A percentile compares a stretch with the other conserved stretches of the same genome.
phyloP scores from a whole-genome alignment of 1,284 basidiomycete species.

The Boletellus dicymbophilus region DNA sequence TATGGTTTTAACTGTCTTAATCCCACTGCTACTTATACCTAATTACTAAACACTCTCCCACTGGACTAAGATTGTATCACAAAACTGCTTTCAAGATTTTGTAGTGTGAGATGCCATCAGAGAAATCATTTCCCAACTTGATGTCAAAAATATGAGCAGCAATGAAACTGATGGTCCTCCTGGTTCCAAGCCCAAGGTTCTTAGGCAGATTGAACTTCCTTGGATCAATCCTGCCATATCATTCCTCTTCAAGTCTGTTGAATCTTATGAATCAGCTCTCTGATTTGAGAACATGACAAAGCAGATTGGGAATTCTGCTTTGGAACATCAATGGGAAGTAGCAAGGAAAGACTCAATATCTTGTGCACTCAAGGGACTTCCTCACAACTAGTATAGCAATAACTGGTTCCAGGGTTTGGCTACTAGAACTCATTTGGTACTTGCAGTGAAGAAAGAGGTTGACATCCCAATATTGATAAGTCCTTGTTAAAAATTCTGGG shows the following conservation, averaged over 20 bases:
- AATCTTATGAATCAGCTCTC: neutral
- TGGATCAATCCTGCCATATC: neutral
- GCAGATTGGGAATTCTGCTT: neutral
- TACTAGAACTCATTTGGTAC: no score
- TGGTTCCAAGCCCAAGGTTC: neutral
- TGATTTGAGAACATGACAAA: neutral
- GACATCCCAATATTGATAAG: no score
- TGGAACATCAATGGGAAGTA: neutral
- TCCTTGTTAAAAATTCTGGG: no score
- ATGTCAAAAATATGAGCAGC: neutral
- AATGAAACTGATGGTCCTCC: neutral
- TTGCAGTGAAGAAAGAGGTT: no score
- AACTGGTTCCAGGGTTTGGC: neutral
- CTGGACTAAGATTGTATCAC: neutral
- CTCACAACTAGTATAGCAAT: neutral
- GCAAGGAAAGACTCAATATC: neutral
- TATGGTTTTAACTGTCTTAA: no score
- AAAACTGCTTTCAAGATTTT: neutral
- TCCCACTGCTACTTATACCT: no score
- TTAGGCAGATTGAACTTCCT: neutral
- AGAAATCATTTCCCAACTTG: neutral
- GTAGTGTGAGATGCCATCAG: neutral
- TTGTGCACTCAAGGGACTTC: neutral
- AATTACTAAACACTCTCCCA: no score
- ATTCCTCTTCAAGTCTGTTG: neutral